Evolutionary conservation across 805 yeast genomes (phyloP), one percentile per base, ranked within the genome.

Genomic region (Hanseniaspora jakobsenii): DNA sequence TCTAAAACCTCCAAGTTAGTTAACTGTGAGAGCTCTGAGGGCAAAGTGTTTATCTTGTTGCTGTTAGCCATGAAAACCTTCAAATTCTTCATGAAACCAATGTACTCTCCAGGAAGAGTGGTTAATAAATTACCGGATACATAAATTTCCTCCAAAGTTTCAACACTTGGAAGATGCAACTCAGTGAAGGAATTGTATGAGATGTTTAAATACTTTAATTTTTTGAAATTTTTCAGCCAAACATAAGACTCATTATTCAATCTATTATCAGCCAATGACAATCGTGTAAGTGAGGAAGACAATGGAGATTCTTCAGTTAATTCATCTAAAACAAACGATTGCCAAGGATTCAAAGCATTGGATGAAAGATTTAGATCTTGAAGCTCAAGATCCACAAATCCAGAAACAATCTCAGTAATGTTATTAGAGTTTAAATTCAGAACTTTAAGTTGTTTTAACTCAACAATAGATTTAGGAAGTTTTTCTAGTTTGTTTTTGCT

Each of bases 341-440:
- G 48, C n/a, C 52, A 43, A 31, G 45, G 53, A 22, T 73, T 74
- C 23, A 82, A 63, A 50, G 78, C 65, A 53, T 85, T 85, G 0
- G 93, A 81, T 0, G 94, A 77, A 1, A 80, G 67, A 59, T 85
- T 85, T 50, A 85, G 65, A 4, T 63, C 59, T 4, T 73, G 67
- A 51, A 82, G 67, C 5, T 75, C 71, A 54, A 83, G 60, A 42
- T 70, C 63, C 81, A 87, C 82, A 27, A 82, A 69, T 17, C 75
- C 80, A 23, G 70, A 70, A 0, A 85, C 82, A 23, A 89, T 63
- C 6, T 65, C 58, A 51, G 83, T 78, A 51, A 89, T 66, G 55
- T 86, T 86, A 61, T 89, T 89, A 34, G 82, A 74, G 61, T 89
- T 95, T 34, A 85, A 62, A 59, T 89, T 95, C 46, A 89, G 65